Conservation (phyloP, 225 moss, liverwort and hornwort species). For the Bryum argenteum region DNA sequence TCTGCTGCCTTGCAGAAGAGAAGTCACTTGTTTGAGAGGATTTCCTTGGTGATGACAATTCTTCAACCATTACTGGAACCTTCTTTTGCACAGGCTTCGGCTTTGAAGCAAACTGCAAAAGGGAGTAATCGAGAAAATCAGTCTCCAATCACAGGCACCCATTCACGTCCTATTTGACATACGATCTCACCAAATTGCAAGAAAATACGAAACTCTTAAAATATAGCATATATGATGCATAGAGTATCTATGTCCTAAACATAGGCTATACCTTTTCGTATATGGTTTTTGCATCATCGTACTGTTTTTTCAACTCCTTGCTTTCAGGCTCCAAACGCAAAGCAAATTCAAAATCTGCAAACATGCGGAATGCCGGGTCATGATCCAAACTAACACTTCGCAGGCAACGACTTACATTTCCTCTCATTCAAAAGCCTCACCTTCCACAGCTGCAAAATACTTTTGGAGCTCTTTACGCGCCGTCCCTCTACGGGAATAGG, state of each 20-base stretch:
- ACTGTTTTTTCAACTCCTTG: constrained; percentile 86
- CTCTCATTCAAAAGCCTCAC: constrained; percentile 37
- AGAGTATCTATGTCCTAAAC: constrained; percentile 11
- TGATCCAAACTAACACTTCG: constrained; percentile 14
- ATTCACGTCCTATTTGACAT: background rate
- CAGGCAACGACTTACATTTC: background rate
- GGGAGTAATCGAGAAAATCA: constrained; percentile 9
- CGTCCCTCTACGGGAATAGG: constrained; percentile 84
- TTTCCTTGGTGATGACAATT: constrained; percentile 37
- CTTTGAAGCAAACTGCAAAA: constrained; percentile 51
- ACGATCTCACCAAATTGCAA: constrained; percentile 25
- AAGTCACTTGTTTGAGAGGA: constrained; percentile 28
- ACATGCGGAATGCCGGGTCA: constrained; percentile 25
- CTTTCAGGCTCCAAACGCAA: constrained; percentile 95
- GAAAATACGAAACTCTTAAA: background rate
- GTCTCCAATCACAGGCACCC: constrained; percentile 6
- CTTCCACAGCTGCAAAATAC: constrained; percentile 74
- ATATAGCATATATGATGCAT: background rate
- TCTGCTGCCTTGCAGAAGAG: constrained; percentile 23
- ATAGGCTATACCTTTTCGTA: constrained; percentile 66
- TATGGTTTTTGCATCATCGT: constrained; percentile 68
- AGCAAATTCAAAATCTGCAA: constrained; percentile 96
- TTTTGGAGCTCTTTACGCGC: constrained; percentile 95
- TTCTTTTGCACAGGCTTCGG: constrained; percentile 44
- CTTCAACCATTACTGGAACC: constrained; percentile 58